Evolutionary conservation across 2,329 filamentous ascomycete species (phyloP), one percentile per base, ranked within the genome.

Genomic region (Aspergillus vadensis): DNA sequence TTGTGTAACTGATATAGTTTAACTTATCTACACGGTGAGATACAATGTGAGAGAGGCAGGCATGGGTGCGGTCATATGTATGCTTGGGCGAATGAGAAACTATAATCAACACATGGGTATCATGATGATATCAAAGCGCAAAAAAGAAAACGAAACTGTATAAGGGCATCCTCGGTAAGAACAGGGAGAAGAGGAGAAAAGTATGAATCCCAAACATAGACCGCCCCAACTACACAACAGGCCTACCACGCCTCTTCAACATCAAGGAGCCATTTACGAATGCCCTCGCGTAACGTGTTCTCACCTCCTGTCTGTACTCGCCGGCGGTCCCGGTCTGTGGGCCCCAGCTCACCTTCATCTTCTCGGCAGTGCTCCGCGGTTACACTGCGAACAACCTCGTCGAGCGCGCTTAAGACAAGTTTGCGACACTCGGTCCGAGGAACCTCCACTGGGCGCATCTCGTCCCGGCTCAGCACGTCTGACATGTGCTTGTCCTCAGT

Each of bases 381-480:
- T n/a, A 86, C 83, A 54, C 81, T 80, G 57, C 78, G 81, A 36
- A 85, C 84, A 3, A 86, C 80, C 58, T 84, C 77, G 70, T 86
- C 83, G 17, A 86, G 72, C 5, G 85, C 84, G 55, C 83, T 83
- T 10, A 86, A 80, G 0, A 86, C 80, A 58, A 83, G 78, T 39
- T 79, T 78, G 57, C 81, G 82, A 67, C 83, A 86, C 65, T 86
- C 83, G 3, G 74, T 76, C 19, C 80, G 78, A 6, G 81, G 77
- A 2, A 83, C 76, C 65, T 84, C 82, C 2, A 77, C 61, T 10
- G 77, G 70, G 23, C 74, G 66, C 6, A 67, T 60, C 38, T 77
- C 74, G 10, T 71, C 70, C 8, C 71, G 65, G 21, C 63, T 56
- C 4, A 64, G 56, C n/a, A 61, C 51, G 19, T 72, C 70, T 3